A percentile compares a stretch with the other conserved stretches of the same genome.
These are phyloP conservation scores for Xerocomus nothofagi DNA, from an alignment of 1,284 basidiomycete genomes.

Conservation along the genomic window DNA sequence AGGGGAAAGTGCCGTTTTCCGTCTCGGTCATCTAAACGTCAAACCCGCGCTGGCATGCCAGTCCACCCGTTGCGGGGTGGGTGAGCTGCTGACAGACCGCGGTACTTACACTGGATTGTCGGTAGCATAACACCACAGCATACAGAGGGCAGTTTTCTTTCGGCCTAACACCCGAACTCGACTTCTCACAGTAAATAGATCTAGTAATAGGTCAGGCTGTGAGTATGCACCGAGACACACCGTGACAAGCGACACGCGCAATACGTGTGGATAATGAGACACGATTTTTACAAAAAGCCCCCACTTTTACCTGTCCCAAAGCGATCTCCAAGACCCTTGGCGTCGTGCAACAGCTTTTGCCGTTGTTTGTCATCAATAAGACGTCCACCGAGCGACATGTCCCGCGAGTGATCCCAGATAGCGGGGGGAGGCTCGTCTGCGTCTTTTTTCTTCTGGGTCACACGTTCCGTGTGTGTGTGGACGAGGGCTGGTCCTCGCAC, in stretches of 20 bases:
- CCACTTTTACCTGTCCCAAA: conserved; percentile 74
- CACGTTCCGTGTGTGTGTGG: conserved; percentile 53
- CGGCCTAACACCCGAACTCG: not conserved
- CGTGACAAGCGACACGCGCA: not conserved
- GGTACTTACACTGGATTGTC: not conserved
- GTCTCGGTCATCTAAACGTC: conserved; percentile 8
- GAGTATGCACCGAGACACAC: conserved; percentile 9
- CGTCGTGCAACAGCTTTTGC: conserved; percentile 74
- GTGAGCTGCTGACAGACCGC: not conserved
- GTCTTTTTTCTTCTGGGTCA: conserved; percentile 34
- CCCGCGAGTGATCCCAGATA: conserved; percentile 87
- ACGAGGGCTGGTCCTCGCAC: conserved; percentile 69
- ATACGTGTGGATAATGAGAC: conserved; percentile 1
- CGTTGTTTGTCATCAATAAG: conserved; percentile 84
- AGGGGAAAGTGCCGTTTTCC: not conserved
- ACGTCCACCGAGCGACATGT: conserved; percentile 83
- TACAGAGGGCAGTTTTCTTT: not conserved
- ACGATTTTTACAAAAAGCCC: conserved; percentile 46
- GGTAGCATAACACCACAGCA: conserved; percentile 1
- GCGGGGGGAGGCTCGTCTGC: conserved; percentile 54
- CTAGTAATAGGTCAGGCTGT: not conserved
- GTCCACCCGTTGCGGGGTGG: conserved; percentile 1
- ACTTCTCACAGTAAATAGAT: not conserved
- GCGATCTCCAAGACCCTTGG: conserved; percentile 74
- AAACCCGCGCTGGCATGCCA: conserved; percentile 10